phyloP scores from a whole-genome alignment of 805 yeast species.

The Wickerhamiella allomyrinae region DNA sequence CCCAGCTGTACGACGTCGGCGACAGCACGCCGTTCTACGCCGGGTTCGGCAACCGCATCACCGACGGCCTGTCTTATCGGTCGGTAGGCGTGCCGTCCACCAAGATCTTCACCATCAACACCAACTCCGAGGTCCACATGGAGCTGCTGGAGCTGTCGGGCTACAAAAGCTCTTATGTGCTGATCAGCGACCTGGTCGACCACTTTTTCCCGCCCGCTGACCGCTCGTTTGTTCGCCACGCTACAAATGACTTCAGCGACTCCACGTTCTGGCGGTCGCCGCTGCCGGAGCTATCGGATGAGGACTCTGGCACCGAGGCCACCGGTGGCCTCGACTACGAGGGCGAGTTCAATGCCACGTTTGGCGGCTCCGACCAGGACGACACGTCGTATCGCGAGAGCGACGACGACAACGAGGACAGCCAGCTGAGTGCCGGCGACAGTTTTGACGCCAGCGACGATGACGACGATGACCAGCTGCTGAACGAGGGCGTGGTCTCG shows the following conservation, averaged over 20 bases:
- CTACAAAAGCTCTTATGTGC: constrained; percentile 71
- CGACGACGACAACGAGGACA: constrained; percentile 7
- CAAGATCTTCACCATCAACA: constrained; percentile 86
- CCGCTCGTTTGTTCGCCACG: constrained; percentile 20
- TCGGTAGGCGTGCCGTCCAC: constrained; percentile 91
- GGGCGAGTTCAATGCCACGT: constrained; percentile 19
- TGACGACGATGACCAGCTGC: constrained; percentile 4
- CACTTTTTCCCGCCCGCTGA: constrained; percentile 88
- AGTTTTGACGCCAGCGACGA: constrained; percentile 6
- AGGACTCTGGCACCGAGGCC: constrained; percentile 9
- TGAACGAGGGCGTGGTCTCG: background rate
- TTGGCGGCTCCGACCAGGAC: constrained; percentile 21
- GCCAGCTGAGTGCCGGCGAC: constrained; percentile 7
- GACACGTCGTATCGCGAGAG: constrained; percentile 22
- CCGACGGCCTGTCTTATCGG: constrained; percentile 90
- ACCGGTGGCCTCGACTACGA: constrained; percentile 22
- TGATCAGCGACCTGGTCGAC: constrained; percentile 86
- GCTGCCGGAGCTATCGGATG: constrained; percentile 33
- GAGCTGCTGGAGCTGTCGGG: constrained; percentile 91
- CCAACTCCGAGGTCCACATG: constrained; percentile 95
- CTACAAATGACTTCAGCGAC: constrained; percentile 50
- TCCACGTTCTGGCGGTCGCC: constrained; percentile 90
- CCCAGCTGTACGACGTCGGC: constrained; percentile 45
- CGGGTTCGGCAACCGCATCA: constrained; percentile 91
- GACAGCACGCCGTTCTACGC: constrained; percentile 78